Evolutionary conservation across 164 flowering plant species (phyloP).

Genomic region (Echeveria elegans): DNA sequence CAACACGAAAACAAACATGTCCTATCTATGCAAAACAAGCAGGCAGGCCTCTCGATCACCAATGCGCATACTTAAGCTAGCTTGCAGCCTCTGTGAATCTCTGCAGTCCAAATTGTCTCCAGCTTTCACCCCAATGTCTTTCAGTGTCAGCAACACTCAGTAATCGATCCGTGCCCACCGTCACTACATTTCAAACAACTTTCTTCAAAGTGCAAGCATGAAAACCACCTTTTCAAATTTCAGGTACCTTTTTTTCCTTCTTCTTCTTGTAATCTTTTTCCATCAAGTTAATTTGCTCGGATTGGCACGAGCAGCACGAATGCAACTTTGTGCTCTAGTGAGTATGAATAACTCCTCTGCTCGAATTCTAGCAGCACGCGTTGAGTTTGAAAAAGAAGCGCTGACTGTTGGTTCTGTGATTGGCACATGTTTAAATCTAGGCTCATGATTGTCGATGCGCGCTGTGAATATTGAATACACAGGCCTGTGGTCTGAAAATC

Average conservation of each 20-base stretch:
- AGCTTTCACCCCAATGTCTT: too few species aligned
- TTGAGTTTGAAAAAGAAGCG: background rate
- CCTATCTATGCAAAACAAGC: background rate
- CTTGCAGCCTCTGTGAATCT: too few species aligned
- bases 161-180: background rate
- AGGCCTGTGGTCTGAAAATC: slow-evolving; percentile 82
- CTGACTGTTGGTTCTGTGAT: background rate
- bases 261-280: too few species aligned
- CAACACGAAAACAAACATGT: too few species aligned
- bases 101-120: too few species aligned
- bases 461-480: slow-evolving; percentile 65
- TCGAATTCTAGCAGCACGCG: slow-evolving; percentile 27
- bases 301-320: slow-evolving; percentile 14
- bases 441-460: slow-evolving; percentile 11
- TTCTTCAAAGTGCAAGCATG: background rate
- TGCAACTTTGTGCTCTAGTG: slow-evolving; percentile 29
- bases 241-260: background rate
- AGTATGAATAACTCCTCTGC: slow-evolving; percentile 38
- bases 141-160: background rate
- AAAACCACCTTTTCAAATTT: too few species aligned
- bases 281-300: slow-evolving; percentile 15
- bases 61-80: background rate
- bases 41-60: slow-evolving; percentile 4
- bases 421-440: background rate
- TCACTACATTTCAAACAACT: background rate